phyloP scores from a whole-genome alignment of 805 yeast species.

The Lipomyces spencermartinsiae region DNA sequence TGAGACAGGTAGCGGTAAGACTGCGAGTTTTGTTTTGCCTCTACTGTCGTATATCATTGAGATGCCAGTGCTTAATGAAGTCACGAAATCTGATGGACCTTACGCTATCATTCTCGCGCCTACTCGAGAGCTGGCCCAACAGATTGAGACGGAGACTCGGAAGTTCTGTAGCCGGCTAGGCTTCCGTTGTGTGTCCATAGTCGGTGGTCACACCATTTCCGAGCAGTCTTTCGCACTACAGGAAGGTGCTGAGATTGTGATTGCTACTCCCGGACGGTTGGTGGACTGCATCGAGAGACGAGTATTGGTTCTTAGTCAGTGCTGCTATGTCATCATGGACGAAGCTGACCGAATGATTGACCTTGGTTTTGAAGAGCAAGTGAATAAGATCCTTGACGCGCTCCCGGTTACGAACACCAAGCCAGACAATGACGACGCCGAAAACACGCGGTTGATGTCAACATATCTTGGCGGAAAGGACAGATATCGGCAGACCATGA shows the following conservation, averaged over 20 bases:
- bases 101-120: slow-evolving; percentile 83
- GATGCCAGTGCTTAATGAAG: slow-evolving; percentile 55
- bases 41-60: slow-evolving; percentile 60
- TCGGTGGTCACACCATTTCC: slow-evolving; percentile 89
- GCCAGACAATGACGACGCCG: slow-evolving; percentile 47
- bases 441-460: slow-evolving; percentile 29
- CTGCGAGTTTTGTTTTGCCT: slow-evolving; percentile 82
- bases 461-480: slow-evolving; percentile 39
- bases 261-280: slow-evolving; percentile 94
- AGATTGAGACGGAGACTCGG: slow-evolving; percentile 71
- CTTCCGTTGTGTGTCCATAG: slow-evolving; percentile 62
- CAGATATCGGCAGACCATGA: slow-evolving; percentile 65
- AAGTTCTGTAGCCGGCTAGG: slow-evolving; percentile 54
- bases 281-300: slow-evolving; percentile 78
- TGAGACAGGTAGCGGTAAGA: slow-evolving; percentile 96
- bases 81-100: slow-evolving; percentile 66
- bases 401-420: slow-evolving; percentile 57
- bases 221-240: slow-evolving; percentile 67
- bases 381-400: slow-evolving; percentile 61
- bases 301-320: slow-evolving; percentile 62
- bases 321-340: slow-evolving; percentile 78
- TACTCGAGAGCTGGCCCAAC: slow-evolving; percentile 91
- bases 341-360: slow-evolving; percentile 97
- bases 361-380: slow-evolving; percentile 87
- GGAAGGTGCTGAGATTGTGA: slow-evolving; percentile 74